Base-by-base conservation (phyloP, 2,329 filamentous ascomycete species). In the Alternaria viburni region DNA sequence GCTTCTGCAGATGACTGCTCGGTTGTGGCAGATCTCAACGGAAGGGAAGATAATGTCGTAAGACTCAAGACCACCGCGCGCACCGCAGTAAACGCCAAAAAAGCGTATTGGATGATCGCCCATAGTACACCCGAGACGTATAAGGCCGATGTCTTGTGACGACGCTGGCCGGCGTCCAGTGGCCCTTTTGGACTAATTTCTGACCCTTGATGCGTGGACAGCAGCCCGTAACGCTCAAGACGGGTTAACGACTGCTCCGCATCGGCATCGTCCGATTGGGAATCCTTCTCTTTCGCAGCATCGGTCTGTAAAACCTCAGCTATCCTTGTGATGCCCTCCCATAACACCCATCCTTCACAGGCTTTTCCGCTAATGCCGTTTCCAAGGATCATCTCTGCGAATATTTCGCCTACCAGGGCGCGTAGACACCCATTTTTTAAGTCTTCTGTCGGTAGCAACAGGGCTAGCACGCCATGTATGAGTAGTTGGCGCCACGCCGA, bases 401-500 rank as follows among this genome's bases (percentile, higher is more conserved):
- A 86, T 68, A 98, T 91, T 80, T 97, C 93, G 58, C 90, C 89
- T 66, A 97, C 91, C 65, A 99, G 84, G 36, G 92, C 87, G 60
- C 92, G 91, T 73, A 98, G 84, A 78, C 93, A 97, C 57, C 88
- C 88, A 78, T 97, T 98, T 74, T 95, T 89, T 43, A 98, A 84
- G 78, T 98, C 95, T 74, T 98, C 95, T 15, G 93, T 96, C 10
- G 96, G 96, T 19, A 99, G 86, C 15, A 99, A 86, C 56, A 97
- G 85, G 23, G 93, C 90, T 65, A 99, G 83, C 41, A 93, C 86
- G 28, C 91, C 92, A 75, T 94, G 90, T 15, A 94, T 90, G n/a
- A 98, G 85, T 60, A 98, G 84, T 76, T 97, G 93, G 71, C 95
- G 91, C 84, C 97, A 98, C 49, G 88, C 85, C 25, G 86, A 86